Conservation (phyloP, 2,329 filamentous ascomycete genomes). For the Nemania sp. region DNA sequence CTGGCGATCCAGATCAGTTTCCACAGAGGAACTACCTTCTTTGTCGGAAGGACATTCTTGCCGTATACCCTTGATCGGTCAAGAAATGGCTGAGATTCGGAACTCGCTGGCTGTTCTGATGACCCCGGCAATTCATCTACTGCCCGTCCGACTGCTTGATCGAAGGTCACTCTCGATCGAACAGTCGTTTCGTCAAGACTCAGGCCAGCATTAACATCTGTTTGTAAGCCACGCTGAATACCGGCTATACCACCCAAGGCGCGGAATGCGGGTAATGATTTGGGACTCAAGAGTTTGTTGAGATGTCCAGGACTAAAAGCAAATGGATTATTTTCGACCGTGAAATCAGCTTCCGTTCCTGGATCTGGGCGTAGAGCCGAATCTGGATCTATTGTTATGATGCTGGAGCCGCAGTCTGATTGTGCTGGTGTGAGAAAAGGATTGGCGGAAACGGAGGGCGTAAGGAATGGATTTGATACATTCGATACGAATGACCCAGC, state of each 20-base stretch:
- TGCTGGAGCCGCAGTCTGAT: conserved; percentile 38
- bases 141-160: conserved; percentile 35
- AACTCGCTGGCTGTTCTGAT: conserved; percentile 17
- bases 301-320: conserved; percentile 75
- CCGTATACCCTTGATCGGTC: conserved; percentile 65
- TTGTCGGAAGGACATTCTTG: conserved; percentile 62
- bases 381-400: conserved; percentile 35
- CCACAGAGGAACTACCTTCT: conserved; percentile 62
- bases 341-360: conserved; percentile 70
- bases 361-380: conserved; percentile 68
- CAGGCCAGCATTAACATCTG: conserved; percentile 64
- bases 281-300: conserved; percentile 74
- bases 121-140: conserved; percentile 29
- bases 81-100: conserved; percentile 37
- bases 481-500: conserved; percentile 38
- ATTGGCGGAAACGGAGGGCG: conserved; percentile 35
- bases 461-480: conserved; percentile 40
- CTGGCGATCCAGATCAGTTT: conserved; percentile 69
- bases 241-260: conserved; percentile 71
- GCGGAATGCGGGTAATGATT: conserved; percentile 70
- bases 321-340: conserved; percentile 70
- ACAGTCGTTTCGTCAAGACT: conserved; percentile 65
- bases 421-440: conserved; percentile 37
- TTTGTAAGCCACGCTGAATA: conserved; percentile 69
- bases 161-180: conserved; percentile 36